These are phyloP conservation scores for Macrocybe gigantea DNA, from an alignment of 768 basidiomycete genomes.

Conservation along the genomic window DNA sequence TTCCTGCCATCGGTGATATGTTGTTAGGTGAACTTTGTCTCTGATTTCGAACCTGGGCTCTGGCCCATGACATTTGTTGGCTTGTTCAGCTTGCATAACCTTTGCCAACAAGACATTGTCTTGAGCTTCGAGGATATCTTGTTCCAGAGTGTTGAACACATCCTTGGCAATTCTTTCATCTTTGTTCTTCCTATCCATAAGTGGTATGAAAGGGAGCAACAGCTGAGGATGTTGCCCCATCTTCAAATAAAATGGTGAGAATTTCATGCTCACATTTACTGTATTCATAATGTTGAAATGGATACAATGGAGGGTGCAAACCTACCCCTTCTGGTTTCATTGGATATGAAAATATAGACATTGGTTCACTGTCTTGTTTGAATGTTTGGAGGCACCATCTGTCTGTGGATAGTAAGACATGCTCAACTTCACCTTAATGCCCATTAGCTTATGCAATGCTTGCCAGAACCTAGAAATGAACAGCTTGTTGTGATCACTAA, in stretches of 20 bases:
- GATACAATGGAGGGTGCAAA: conserved; percentile 18
- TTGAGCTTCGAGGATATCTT: no score
- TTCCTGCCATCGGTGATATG: no score
- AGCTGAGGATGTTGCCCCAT: no score
- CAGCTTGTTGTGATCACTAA: conserved; percentile 14
- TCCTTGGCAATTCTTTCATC: no score
- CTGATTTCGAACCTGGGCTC: no score
- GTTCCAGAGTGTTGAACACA: no score
- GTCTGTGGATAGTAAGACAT: conserved; percentile 11
- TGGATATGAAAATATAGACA: conserved; percentile 19
- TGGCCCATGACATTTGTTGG: no score
- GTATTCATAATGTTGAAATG: conserved; percentile 34
- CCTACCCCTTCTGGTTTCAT: conserved; percentile 23
- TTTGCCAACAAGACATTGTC: no score
- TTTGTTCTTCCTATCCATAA: no score
- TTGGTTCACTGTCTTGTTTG: conserved; percentile 23
- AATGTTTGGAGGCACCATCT: conserved; percentile 26
- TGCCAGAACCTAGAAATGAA: conserved; percentile 5
- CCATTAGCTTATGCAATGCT: conserved; percentile 12
- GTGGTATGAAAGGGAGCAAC: no score
- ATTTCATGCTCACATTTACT: conserved; percentile 25
- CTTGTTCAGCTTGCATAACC: no score
- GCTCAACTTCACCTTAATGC: conserved; percentile 18
- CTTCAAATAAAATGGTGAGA: conserved; percentile 27
- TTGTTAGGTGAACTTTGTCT: no score